Evolutionary conservation across 768 basidiomycete species (phyloP).

Genomic region (Phaeolepiota aurea): DNA sequence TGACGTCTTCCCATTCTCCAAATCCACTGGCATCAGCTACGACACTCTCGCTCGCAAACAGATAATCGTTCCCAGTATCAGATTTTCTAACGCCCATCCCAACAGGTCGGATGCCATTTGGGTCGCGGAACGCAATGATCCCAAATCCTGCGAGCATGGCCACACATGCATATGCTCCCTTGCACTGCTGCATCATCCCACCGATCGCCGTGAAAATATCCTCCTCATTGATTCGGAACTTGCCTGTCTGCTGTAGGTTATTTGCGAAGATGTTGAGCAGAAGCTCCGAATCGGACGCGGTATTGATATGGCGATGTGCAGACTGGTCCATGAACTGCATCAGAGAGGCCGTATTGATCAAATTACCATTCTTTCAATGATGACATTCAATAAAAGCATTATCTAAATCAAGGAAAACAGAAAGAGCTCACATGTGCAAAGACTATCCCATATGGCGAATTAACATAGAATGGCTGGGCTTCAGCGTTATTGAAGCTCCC

Average conservation of each 20-base stretch:
- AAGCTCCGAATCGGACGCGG: slow-evolving; percentile 95
- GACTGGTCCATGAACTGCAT: slow-evolving; percentile 91
- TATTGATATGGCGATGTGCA: slow-evolving; percentile 98
- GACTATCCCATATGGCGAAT: slow-evolving; percentile 98
- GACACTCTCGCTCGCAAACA: slow-evolving; percentile 92
- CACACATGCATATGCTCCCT: slow-evolving; percentile 93
- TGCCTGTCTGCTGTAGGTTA: slow-evolving; percentile 96
- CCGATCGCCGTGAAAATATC: slow-evolving; percentile 95
- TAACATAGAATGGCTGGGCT: slow-evolving; percentile 99
- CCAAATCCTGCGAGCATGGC: slow-evolving; percentile 99
- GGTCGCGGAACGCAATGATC: slow-evolving; percentile 95
- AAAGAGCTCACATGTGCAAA: slow-evolving; percentile 78
- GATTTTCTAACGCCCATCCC: slow-evolving; percentile 72
- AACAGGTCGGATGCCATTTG: slow-evolving; percentile 92
- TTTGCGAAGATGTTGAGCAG: slow-evolving; percentile 96
- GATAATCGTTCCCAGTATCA: slow-evolving; percentile 65
- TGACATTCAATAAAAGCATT: slow-evolving; percentile 6
- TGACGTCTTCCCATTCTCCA: slow-evolving; percentile 87
- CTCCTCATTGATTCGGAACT: slow-evolving; percentile 98
- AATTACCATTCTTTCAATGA: slow-evolving; percentile 80
- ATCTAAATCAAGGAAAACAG: slow-evolving; percentile 2
- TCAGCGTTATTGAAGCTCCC: slow-evolving; percentile 96
- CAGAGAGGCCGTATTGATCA: slow-evolving; percentile 86
- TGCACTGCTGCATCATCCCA: slow-evolving; percentile 80
- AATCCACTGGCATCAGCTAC: slow-evolving; percentile 94